Evolutionary conservation across 257 asterid genomes (phyloP).

Genomic region (Nicotiana paniculata): DNA sequence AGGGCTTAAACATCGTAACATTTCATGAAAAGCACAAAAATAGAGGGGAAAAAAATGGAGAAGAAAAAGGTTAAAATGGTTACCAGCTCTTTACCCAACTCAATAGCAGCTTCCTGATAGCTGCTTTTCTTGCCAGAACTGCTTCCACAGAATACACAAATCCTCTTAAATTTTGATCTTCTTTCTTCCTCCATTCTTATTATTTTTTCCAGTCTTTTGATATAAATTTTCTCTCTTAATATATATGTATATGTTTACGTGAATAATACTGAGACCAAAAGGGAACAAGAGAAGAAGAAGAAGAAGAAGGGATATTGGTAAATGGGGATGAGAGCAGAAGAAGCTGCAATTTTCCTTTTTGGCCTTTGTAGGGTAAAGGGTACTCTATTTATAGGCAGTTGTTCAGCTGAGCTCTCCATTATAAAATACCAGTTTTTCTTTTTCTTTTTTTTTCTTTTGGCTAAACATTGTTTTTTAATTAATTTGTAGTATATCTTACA

Average conservation of each 20-base stretch:
- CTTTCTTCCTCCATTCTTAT: slow-evolving; percentile 41
- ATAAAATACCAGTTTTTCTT: background rate
- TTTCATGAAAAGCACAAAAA: background rate
- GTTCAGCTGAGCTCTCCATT: background rate
- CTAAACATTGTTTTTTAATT: background rate
- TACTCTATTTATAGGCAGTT: background rate
- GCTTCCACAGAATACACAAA: slow-evolving; percentile 91
- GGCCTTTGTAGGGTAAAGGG: background rate
- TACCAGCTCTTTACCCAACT: slow-evolving; percentile 80
- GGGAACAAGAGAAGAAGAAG: background rate
- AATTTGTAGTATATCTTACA: background rate
- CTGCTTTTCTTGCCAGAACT: slow-evolving; percentile 73
- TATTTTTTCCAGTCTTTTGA: background rate
- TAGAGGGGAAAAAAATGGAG: too few relatives aligned
- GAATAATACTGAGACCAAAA: background rate
- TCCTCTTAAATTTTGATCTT: slow-evolving; percentile 58
- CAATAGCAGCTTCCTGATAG: slow-evolving; percentile 85
- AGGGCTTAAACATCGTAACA: background rate
- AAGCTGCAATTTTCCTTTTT: background rate
- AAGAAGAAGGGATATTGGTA: slow-evolving; percentile 11
- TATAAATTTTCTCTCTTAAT: background rate
- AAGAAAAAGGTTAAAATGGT: background rate
- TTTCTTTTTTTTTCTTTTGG: background rate
- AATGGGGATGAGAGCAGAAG: background rate
- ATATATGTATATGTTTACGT: slow-evolving; percentile 1